Conservation (phyloP, 2,329 filamentous ascomycete species). For the Ustilaginoidea virens region DNA sequence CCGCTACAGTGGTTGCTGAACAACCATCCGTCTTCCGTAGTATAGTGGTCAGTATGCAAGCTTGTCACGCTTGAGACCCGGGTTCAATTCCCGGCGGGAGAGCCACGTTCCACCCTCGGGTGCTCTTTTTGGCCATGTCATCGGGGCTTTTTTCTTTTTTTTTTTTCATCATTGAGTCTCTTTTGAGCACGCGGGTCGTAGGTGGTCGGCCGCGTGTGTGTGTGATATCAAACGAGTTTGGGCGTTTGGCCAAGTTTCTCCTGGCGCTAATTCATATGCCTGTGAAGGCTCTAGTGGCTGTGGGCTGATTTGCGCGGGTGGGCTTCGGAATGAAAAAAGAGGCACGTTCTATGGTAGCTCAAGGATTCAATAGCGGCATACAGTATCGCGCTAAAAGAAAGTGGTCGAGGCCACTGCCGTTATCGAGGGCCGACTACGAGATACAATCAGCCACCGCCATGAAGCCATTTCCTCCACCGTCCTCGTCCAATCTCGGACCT, state of each 20-base stretch:
- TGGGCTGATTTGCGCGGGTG: too few relatives aligned
- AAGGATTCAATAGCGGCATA: not conserved
- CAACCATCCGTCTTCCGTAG: slow-evolving; percentile 1
- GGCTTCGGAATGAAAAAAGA: not conserved
- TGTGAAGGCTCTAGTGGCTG: not conserved
- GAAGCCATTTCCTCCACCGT: slow-evolving; percentile 12
- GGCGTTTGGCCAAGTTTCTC: too few relatives aligned
- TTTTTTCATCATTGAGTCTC: not conserved
- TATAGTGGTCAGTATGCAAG: slow-evolving; percentile 2
- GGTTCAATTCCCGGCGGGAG: slow-evolving; percentile 1
- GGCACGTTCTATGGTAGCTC: not conserved
- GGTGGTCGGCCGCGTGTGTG: too few relatives aligned
- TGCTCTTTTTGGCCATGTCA: not conserved
- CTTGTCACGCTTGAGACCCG: slow-evolving; percentile 2
- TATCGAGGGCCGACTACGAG: too few relatives aligned
- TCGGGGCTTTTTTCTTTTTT: not conserved
- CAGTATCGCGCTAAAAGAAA: too few relatives aligned
- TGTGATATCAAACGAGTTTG: too few relatives aligned
- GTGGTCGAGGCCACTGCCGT: not conserved
- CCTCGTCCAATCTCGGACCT: not conserved
- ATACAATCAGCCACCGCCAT: too few relatives aligned
- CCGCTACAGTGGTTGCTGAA: not conserved
- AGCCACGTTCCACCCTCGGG: too few relatives aligned
- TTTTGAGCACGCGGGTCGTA: too few relatives aligned
- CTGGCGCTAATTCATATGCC: not conserved